These are phyloP conservation scores for Phialophora expanda DNA, from an alignment of 2,329 filamentous ascomycete genomes.

Conservation along the genomic window DNA sequence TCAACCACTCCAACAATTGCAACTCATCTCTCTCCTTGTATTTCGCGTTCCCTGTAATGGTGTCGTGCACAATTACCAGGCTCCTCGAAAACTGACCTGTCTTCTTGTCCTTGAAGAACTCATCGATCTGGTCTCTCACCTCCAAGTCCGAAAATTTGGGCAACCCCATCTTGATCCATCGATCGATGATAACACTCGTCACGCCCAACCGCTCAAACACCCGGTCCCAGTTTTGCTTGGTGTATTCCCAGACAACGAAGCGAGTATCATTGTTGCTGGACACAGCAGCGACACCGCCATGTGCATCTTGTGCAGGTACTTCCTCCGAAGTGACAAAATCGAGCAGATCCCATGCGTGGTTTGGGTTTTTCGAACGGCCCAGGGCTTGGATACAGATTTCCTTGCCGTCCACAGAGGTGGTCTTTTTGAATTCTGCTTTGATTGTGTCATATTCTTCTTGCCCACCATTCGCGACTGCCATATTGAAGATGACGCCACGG, in stretches of 20 bases:
- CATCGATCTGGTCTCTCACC: conserved; percentile 74
- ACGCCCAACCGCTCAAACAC: conserved; percentile 73
- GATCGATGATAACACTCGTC: conserved; percentile 87
- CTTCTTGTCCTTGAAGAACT: conserved; percentile 87
- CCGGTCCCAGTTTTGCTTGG: conserved; percentile 78
- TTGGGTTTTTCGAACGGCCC: conserved; percentile 71
- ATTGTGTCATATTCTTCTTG: conserved; percentile 73
- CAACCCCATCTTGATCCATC: conserved; percentile 79
- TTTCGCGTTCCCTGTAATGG: conserved; percentile 78
- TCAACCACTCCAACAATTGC: conserved; percentile 79
- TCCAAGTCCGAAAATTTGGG: conserved; percentile 75
- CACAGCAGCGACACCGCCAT: conserved; percentile 76
- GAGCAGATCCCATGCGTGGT: conserved; percentile 71
- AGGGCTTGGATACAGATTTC: conserved; percentile 80
- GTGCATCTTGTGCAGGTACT: conserved; percentile 86
- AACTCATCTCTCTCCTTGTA: conserved; percentile 79
- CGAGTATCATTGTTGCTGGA: conserved; percentile 75
- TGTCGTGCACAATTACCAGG: conserved; percentile 82
- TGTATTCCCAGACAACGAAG: conserved; percentile 79
- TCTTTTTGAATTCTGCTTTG: conserved; percentile 82
- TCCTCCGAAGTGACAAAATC: conserved; percentile 79
- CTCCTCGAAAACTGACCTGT: conserved; percentile 79
- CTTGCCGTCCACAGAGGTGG: conserved; percentile 86
- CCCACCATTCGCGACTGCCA: conserved; percentile 75
- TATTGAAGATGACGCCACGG: conserved; percentile 78